Percentiles rank a stretch among this genome's conserved stretches.
These are phyloP conservation scores for Amanita phalloides DNA, from an alignment of 768 basidiomycete genomes.

Conservation along the genomic window DNA sequence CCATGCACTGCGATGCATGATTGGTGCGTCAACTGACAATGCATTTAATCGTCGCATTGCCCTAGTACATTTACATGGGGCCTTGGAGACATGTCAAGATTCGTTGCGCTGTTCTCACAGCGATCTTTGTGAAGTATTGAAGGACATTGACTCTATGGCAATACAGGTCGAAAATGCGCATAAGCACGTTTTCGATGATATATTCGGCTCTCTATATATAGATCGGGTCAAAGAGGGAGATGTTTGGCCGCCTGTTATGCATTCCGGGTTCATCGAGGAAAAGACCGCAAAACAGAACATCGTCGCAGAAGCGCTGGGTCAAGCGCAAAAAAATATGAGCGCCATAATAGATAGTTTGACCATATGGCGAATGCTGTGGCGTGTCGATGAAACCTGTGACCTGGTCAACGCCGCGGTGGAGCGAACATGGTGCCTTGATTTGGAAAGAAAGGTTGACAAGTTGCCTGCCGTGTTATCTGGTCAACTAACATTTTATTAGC, in stretches of 20 bases:
- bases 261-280: not conserved
- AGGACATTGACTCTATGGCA: conserved; percentile 25
- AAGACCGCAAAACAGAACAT: conserved; percentile 11
- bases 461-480: not conserved
- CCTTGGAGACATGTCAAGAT: conserved; percentile 24
- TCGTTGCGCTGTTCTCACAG: conserved; percentile 19
- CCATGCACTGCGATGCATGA: conserved; percentile 20
- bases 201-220: conserved; percentile 20
- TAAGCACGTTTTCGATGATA: conserved; percentile 21
- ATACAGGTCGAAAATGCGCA: conserved; percentile 28
- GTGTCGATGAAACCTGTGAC: conserved; percentile 34
- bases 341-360: conserved; percentile 29
- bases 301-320: conserved; percentile 25
- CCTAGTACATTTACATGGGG: conserved; percentile 26
- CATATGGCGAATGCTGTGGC: conserved; percentile 35
- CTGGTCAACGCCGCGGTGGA: conserved; percentile 26
- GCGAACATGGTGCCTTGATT: conserved; percentile 30
- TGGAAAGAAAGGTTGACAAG: conserved; percentile 37
- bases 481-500: conserved; percentile 23
- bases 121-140: conserved; percentile 24
- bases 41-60: conserved; percentile 26
- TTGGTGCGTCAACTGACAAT: conserved; percentile 7
- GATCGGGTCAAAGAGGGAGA: not conserved
- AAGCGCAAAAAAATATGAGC: conserved; percentile 26
- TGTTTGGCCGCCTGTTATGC: conserved; percentile 4